Conservation (phyloP, 1,284 basidiomycete genomes). For the Leccinum pallidistipes region DNA sequence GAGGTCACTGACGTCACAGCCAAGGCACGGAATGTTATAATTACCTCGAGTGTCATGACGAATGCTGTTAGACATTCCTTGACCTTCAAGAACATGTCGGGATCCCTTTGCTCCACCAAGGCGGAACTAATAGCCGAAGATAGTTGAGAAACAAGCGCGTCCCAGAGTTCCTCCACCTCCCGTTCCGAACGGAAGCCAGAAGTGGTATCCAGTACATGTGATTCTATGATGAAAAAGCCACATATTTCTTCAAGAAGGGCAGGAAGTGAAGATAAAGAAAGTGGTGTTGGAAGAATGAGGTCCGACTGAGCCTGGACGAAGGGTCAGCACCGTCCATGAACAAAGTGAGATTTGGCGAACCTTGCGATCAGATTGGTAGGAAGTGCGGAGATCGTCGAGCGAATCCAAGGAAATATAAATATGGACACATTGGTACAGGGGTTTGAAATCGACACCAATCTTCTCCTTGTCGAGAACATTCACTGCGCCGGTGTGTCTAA, state of each 20-base stretch:
- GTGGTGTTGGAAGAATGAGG: slow-evolving; percentile 80
- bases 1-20: slow-evolving; percentile 10
- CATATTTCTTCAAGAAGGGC: slow-evolving; percentile 89
- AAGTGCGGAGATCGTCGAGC: slow-evolving; percentile 85
- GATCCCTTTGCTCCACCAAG: slow-evolving; percentile 76
- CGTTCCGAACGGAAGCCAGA: slow-evolving; percentile 82
- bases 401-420: slow-evolving; percentile 93
- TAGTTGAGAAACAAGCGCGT: slow-evolving; percentile 80
- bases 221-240: slow-evolving; percentile 99
- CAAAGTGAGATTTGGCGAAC: slow-evolving; percentile 41
- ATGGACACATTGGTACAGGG: slow-evolving; percentile 96
- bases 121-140: slow-evolving; percentile 76
- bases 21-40: slow-evolving; percentile 14
- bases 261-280: slow-evolving; percentile 57
- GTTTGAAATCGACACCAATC: slow-evolving; percentile 90
- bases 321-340: slow-evolving; percentile 13
- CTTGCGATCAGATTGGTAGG: slow-evolving; percentile 95
- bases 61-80: slow-evolving; percentile 88
- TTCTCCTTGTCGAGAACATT: slow-evolving; percentile 91
- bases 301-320: slow-evolving; percentile 88
- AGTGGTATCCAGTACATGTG: slow-evolving; percentile 88
- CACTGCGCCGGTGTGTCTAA: slow-evolving; percentile 47
- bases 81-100: slow-evolving; percentile 80
- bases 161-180: slow-evolving; percentile 97
- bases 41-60: slow-evolving; percentile 91